Conservation (phyloP, 1,284 basidiomycete species). For the Fomitiporia mediterranea region DNA sequence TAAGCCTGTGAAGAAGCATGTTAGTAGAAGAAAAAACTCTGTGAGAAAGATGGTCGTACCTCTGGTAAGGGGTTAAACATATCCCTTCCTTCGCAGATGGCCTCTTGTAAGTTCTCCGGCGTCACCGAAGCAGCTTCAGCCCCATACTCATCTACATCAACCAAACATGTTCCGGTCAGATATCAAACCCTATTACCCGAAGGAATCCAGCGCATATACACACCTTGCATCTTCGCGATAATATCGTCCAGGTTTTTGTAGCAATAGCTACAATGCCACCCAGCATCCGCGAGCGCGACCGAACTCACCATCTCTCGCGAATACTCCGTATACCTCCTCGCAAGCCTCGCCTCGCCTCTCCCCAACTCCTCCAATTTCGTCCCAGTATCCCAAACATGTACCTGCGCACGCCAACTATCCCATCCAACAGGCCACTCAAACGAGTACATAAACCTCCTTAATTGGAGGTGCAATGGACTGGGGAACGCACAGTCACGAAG, state of each 20-base stretch:
- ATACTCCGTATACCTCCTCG: constrained; percentile 22
- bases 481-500: constrained; percentile 34
- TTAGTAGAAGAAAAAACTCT: constrained; percentile 21
- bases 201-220: constrained; percentile 11
- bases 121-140: constrained; percentile 27
- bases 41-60: constrained; percentile 23
- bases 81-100: constrained; percentile 33
- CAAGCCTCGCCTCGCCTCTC: constrained; percentile 1
- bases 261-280: constrained; percentile 29
- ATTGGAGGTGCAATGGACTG: constrained; percentile 34
- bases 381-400: constrained; percentile 27
- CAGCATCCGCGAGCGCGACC: constrained; percentile 34
- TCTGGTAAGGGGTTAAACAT: constrained; percentile 33
- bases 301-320: constrained; percentile 32
- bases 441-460: constrained; percentile 37
- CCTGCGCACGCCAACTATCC: constrained; percentile 31
- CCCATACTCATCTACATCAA: constrained; percentile 30
- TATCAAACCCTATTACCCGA: not conserved
- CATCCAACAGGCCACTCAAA: constrained; percentile 34
- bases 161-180: not conserved
- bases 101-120: constrained; percentile 29
- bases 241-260: constrained; percentile 34
- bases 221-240: constrained; percentile 27
- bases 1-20: constrained; percentile 19
- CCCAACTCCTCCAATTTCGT: constrained; percentile 8